These are phyloP conservation scores for Cymbopogon flexuosus DNA, from an alignment of 202 grass and related monocot genomes.

Conservation along the genomic window DNA sequence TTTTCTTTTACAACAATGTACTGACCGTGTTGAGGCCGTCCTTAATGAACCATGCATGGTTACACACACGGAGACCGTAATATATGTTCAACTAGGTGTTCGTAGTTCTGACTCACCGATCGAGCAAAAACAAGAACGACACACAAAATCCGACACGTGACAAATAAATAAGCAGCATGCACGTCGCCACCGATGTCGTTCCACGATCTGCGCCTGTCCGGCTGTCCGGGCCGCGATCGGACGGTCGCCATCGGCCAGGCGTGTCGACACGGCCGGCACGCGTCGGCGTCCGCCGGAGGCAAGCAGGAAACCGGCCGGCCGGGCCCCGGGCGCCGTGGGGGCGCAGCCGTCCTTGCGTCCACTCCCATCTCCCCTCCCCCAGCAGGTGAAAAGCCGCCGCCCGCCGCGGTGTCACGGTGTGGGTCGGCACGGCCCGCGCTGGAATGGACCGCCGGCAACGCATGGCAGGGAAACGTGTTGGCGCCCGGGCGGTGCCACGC, in stretches of 20 bases:
- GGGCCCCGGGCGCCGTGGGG: not conserved
- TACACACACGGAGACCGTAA: too few relatives aligned
- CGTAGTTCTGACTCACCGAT: too few relatives aligned
- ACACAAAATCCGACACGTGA: not conserved
- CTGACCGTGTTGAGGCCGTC: too few relatives aligned
- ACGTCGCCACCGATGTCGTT: not conserved
- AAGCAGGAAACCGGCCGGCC: not conserved
- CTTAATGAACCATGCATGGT: too few relatives aligned
- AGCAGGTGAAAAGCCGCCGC: not conserved
- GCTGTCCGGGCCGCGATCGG: not conserved
- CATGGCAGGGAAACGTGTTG: not conserved
- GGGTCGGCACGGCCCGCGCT: not conserved
- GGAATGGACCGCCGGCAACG: not conserved
- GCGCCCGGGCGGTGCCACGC: not conserved
- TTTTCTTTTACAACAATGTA: too few relatives aligned
- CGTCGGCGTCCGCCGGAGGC: too few relatives aligned
- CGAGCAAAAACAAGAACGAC: too few relatives aligned
- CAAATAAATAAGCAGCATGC: not conserved
- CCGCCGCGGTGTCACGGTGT: not conserved
- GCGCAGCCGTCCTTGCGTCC: not conserved
- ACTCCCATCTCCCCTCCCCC: not conserved
- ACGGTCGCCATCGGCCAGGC: not conserved
- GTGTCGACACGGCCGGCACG: not conserved
- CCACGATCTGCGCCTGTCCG: not conserved
- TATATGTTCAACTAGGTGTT: too few relatives aligned